Base-by-base conservation (phyloP, 345 rosid species). In the Sisymbrium irio region DNA sequence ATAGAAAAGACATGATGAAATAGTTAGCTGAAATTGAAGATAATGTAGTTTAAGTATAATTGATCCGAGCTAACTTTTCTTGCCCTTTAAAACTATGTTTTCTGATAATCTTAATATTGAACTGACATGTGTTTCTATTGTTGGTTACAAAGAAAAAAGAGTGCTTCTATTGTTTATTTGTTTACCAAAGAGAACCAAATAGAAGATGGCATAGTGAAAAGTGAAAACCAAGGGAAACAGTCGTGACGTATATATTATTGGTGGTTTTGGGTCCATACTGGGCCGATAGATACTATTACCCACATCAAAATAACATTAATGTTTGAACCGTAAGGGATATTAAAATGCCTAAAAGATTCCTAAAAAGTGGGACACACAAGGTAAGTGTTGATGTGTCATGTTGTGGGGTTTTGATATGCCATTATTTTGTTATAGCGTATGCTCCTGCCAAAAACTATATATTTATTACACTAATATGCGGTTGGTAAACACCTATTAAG, bases 281-380 rank as follows among this genome's bases (percentile, higher is more conserved):
- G 44, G 9, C 14, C 37, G 6, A 41, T 14, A 53, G 13, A 62
- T 30, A 37, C 35, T 37, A 62, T 42, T 32, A 62, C 13, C 33
- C 50, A 61, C 39, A 72, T 72, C 46, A 32, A 10, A 62, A 7
- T 8, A 22, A 39, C 25, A 42, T 12, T 17, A 1, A 11, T 32
- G 69, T 47, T 9, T 9, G 10, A n/a, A n/a, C n/a, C n/a, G n/a
- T n/a, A n/a, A 10, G 46, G 9, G 36, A 1, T 40, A 42, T 42
- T 4, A 56, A 13, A 65, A 0, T 19, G 45, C 41, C 37, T 44
- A 65, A 65, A 65, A 65, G 65, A 45, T 54, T 73, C 71, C 47
- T 64, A 64, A 40, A n/a, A 42, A 73, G 71, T 64, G 64, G 77
- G 71, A 57, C 64, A 73, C 30, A 7, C 20, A 63, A 20, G 56